Evolutionary conservation across 345 rosid species (phyloP).

Genomic region (Ailanthus altissimus): DNA sequence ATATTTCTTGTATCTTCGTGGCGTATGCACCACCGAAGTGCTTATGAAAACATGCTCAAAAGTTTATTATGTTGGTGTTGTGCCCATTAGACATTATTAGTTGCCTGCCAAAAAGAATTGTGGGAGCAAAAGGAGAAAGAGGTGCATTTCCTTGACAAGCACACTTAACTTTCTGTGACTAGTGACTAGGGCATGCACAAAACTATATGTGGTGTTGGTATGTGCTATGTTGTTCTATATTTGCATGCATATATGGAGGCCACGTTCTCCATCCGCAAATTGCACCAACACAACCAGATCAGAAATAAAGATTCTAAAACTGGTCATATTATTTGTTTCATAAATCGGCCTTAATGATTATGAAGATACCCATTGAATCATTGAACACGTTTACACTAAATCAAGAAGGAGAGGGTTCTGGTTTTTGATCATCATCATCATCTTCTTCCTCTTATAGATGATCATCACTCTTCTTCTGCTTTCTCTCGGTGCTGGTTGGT

Average conservation of each 20-base stretch:
- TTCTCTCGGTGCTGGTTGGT: neutral
- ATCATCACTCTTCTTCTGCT: no score
- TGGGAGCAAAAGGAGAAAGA: conserved; percentile 16
- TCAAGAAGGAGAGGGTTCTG: neutral
- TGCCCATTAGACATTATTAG: neutral
- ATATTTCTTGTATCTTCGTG: neutral
- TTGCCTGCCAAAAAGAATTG: conserved; percentile 6
- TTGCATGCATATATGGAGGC: conserved; percentile 31
- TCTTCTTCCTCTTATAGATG: neutral
- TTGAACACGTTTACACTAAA: no score
- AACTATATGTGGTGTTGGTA: neutral
- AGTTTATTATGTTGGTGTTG: neutral
- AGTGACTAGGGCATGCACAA: conserved; percentile 1
- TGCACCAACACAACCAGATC: neutral
- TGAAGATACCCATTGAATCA: neutral
- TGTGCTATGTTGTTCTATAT: conserved; percentile 14
- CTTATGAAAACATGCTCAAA: neutral
- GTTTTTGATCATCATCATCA: neutral
- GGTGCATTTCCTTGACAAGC: conserved; percentile 20
- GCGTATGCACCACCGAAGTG: neutral
- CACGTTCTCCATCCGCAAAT: conserved; percentile 24
- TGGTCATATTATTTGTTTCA: neutral
- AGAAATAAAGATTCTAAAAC: neutral
- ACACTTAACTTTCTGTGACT: conserved; percentile 2
- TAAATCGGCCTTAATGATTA: neutral